Percentiles rank a stretch among this genome's conserved stretches.
Conservation (phyloP, 176 grass and related monocot genomes). For the Alopecurus myosuroides region DNA sequence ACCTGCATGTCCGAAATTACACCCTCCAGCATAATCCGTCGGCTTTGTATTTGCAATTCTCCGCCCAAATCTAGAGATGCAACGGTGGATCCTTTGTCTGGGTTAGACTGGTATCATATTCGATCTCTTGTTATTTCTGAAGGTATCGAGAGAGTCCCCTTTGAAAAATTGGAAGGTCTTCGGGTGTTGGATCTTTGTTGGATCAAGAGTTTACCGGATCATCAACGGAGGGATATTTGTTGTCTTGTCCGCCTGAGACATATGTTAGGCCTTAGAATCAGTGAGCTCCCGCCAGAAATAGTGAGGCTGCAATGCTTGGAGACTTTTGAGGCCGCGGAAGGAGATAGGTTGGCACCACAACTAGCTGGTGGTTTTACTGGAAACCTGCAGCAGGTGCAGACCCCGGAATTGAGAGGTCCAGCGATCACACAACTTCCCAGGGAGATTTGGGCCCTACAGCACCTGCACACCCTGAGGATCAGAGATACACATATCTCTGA, state of each 20-base stretch:
- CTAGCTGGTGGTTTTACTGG: no score
- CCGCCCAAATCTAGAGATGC: not conserved
- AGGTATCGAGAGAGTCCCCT: no score
- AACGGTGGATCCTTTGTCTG: not conserved
- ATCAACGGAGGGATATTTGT: not conserved
- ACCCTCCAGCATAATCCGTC: not conserved
- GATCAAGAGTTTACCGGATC: rapidly evolving
- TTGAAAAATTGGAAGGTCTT: not conserved
- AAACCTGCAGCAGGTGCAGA: no score
- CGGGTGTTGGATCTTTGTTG: not conserved
- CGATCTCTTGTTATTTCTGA: not conserved
- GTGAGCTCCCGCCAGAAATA: not conserved
- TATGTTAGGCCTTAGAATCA: not conserved
- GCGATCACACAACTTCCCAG: not conserved
- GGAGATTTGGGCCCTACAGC: not conserved
- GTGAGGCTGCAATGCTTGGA: not conserved
- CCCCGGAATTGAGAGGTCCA: not conserved
- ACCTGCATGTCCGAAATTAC: not conserved
- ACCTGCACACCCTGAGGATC: not conserved
- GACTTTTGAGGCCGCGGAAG: not conserved
- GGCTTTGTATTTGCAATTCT: not conserved
- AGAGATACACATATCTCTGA: not conserved
- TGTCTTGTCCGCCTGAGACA: not conserved
- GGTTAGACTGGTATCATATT: not conserved
- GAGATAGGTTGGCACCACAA: not conserved